A percentile compares a stretch with the other conserved stretches of the same genome.
phyloP scores from a whole-genome alignment of 495 filamentous ascomycete species.

The Penicillium diatomitis region DNA sequence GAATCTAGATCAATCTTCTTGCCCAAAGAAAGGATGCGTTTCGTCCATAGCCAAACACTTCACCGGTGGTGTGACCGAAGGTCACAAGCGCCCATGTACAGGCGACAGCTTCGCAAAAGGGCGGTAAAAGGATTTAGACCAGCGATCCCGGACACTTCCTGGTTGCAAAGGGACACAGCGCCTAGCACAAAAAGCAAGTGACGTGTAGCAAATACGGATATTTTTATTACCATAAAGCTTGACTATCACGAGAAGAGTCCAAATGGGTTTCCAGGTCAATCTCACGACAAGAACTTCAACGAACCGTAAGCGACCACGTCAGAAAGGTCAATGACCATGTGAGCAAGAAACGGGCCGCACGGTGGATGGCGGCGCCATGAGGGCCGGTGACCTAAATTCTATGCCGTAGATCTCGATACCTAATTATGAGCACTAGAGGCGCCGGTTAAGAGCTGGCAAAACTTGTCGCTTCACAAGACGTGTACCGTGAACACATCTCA shows the following conservation, averaged over 20 bases:
- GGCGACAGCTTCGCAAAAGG: slow-evolving; percentile 6
- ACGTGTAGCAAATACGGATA: not conserved
- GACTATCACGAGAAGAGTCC: slow-evolving; percentile 7
- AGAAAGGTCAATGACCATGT: slow-evolving; percentile 14
- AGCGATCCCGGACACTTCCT: too few relatives aligned
- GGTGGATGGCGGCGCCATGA: slow-evolving; percentile 2
- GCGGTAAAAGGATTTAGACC: slow-evolving; percentile 3
- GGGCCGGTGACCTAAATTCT: slow-evolving; percentile 12
- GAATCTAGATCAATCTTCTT: too few relatives aligned
- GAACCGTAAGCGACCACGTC: slow-evolving; percentile 19
- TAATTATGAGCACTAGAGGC: too few relatives aligned
- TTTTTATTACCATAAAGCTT: not conserved
- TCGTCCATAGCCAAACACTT: slow-evolving; percentile 3
- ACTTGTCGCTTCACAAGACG: too few relatives aligned
- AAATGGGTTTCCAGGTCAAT: not conserved
- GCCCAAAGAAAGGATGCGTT: too few relatives aligned
- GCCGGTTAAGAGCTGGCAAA: too few relatives aligned
- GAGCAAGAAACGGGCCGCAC: slow-evolving; percentile 4
- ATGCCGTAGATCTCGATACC: too few relatives aligned
- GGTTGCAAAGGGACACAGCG: too few relatives aligned
- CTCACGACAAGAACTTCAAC: not conserved
- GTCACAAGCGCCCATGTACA: slow-evolving; percentile 11
- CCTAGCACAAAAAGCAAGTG: too few relatives aligned
- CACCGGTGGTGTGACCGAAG: slow-evolving; percentile 12
- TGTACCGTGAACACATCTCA: too few relatives aligned